phyloP scores from a whole-genome alignment of 2,329 filamentous ascomycete species.

The Hypoxylon sp. region DNA sequence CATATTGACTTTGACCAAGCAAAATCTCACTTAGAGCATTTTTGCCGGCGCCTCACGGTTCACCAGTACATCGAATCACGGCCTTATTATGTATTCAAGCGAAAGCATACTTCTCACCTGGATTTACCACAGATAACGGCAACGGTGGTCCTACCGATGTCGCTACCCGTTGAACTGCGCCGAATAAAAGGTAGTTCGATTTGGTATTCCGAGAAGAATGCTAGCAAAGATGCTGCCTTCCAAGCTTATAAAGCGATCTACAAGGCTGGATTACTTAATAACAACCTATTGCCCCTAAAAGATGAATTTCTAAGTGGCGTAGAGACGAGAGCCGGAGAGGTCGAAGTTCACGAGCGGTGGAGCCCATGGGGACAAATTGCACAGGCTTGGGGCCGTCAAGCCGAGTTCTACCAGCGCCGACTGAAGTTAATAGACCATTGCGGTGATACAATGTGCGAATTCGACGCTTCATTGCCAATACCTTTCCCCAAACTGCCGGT shows the following conservation, averaged over 20 bases:
- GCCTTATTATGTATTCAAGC: slow-evolving; percentile 76
- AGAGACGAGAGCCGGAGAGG: slow-evolving; percentile 56
- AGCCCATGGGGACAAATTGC: slow-evolving; percentile 66
- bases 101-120: slow-evolving; percentile 49
- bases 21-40: slow-evolving; percentile 83
- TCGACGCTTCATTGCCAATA: slow-evolving; percentile 63
- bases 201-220: slow-evolving; percentile 82
- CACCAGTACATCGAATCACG: slow-evolving; percentile 73
- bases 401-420: slow-evolving; percentile 53
- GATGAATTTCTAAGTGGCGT: slow-evolving; percentile 59
- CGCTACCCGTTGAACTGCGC: slow-evolving; percentile 75
- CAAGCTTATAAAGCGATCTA: slow-evolving; percentile 82
- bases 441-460: slow-evolving; percentile 54
- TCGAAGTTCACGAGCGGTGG: slow-evolving; percentile 57
- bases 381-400: slow-evolving; percentile 59
- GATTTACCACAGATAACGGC: slow-evolving; percentile 62
- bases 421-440: slow-evolving; percentile 57
- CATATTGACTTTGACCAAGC: slow-evolving; percentile 81
- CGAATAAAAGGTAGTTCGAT: slow-evolving; percentile 62
- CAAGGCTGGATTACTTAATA: slow-evolving; percentile 78
- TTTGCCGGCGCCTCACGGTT: slow-evolving; percentile 75
- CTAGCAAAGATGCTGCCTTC: slow-evolving; percentile 86
- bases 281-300: slow-evolving; percentile 79
- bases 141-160: slow-evolving; percentile 78
- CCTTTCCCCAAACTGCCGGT: slow-evolving; percentile 56